These are phyloP conservation scores for barrel medic (Medicago truncatula) DNA, from an alignment of 306 rosid species.

Conservation along the genomic window DNA sequence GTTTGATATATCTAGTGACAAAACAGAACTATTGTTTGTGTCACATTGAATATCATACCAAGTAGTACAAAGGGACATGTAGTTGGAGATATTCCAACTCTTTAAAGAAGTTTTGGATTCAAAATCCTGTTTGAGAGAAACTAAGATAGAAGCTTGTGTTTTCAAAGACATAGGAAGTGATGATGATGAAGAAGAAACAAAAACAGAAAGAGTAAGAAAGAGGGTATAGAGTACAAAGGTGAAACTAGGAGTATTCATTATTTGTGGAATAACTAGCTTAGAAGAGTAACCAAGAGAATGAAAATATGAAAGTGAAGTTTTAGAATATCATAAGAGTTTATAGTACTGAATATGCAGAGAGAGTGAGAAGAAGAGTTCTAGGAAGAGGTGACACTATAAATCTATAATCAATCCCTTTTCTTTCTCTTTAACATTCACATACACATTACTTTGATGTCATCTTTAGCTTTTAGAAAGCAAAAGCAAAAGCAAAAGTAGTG, in stretches of 20 bases:
- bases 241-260: constrained; percentile 49
- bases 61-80: constrained; percentile 64
- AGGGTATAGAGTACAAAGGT: constrained; percentile 38
- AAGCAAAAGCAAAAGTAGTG: constrained; percentile 75
- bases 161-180: constrained; percentile 56
- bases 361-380: constrained; percentile 11
- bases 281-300: too few relatives aligned
- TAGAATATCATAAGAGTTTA: constrained; percentile 34
- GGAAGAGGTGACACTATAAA: neutral
- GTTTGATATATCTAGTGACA: constrained; percentile 72
- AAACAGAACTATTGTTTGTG: constrained; percentile 49
- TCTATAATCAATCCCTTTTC: too few relatives aligned
- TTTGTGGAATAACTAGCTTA: constrained; percentile 35
- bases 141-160: constrained; percentile 77
- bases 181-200: constrained; percentile 44
- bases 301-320: constrained; percentile 17
- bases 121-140: constrained; percentile 67
- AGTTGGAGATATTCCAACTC: constrained; percentile 66
- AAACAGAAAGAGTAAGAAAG: constrained; percentile 39
- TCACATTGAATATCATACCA: constrained; percentile 82
- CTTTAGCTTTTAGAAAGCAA: constrained; percentile 79
- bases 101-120: constrained; percentile 51
- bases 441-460: constrained; percentile 56
- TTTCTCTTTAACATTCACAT: constrained; percentile 19
- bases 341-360: constrained; percentile 38